Evolutionary conservation across 208 protist species (phyloP).

Genomic region (Herpetomonas samuelpessoai): DNA sequence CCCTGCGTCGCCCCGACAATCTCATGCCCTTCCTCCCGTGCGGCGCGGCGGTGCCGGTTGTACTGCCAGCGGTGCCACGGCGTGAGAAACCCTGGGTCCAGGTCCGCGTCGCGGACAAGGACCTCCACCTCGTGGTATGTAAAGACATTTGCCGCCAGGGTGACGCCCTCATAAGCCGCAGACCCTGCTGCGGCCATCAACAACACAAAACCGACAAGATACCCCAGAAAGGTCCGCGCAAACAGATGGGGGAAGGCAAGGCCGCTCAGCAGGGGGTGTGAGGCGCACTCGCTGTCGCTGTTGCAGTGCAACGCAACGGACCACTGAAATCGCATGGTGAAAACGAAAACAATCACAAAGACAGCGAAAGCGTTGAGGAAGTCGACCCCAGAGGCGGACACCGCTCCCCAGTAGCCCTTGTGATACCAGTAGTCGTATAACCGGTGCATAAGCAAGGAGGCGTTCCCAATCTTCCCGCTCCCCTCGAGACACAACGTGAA

Average conservation of each 20-base stretch:
- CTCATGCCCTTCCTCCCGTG: conserved; percentile 34
- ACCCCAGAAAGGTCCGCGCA: conserved; percentile 16
- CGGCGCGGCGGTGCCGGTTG: conserved; percentile 28
- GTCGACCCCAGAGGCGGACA: conserved; percentile 50
- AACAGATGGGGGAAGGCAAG: conserved; percentile 46
- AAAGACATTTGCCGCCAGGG: conserved; percentile 41
- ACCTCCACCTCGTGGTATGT: conserved; percentile 49
- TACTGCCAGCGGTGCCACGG: conserved; percentile 52
- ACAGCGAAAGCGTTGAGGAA: conserved; percentile 66
- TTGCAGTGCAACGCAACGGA: conserved; percentile 37
- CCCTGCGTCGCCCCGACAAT: conserved; percentile 18
- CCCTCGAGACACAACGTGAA: conserved; percentile 48
- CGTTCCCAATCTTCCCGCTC: conserved; percentile 53
- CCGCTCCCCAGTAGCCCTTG: conserved; percentile 67
- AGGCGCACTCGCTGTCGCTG: conserved; percentile 48
- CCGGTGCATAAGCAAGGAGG: conserved; percentile 63
- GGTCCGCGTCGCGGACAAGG: conserved; percentile 37
- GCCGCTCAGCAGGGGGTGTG: conserved; percentile 26
- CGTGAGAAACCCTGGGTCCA: conserved; percentile 62
- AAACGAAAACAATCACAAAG: conserved; percentile 39
- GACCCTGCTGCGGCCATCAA: conserved; percentile 35
- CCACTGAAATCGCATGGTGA: conserved; percentile 72
- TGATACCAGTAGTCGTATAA: conserved; percentile 74
- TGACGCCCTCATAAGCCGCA: conserved; percentile 52
- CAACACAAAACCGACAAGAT: conserved; percentile 34